Conservation (phyloP, 306 rosid genomes). For the Inga laurina region DNA sequence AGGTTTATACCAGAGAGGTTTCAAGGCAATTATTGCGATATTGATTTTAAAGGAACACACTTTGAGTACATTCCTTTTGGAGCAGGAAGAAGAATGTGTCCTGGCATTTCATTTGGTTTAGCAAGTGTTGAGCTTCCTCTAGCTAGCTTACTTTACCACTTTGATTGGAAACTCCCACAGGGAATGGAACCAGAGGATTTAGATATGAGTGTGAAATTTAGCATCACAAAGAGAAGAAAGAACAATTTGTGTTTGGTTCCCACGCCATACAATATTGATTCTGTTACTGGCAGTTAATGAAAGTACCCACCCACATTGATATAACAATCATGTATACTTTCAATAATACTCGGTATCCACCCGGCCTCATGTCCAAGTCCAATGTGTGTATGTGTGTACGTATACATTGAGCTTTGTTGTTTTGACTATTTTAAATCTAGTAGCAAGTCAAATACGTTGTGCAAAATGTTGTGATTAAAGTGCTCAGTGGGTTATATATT, state of each 20-base stretch:
- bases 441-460: too few species aligned
- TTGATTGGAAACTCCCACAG: not conserved
- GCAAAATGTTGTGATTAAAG: too few species aligned
- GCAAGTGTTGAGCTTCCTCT: not conserved
- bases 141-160: not conserved
- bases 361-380: too few species aligned
- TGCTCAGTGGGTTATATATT: too few species aligned
- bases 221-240: not conserved
- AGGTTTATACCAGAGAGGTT: not conserved
- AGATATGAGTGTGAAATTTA: not conserved
- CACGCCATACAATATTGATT: not conserved
- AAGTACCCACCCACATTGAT: not conserved
- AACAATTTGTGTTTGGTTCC: not conserved
- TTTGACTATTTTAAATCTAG: too few species aligned
- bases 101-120: not conserved
- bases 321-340: too few species aligned
- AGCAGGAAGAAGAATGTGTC: constrained; percentile 9
- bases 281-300: not conserved
- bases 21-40: not conserved
- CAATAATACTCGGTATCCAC: too few species aligned
- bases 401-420: too few species aligned
- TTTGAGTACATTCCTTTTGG: constrained; percentile 15
- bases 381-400: too few species aligned
- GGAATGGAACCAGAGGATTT: not conserved
- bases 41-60: not conserved